These are phyloP conservation scores for Ogataea saltuana DNA, from an alignment of 805 yeast genomes.

Conservation along the genomic window DNA sequence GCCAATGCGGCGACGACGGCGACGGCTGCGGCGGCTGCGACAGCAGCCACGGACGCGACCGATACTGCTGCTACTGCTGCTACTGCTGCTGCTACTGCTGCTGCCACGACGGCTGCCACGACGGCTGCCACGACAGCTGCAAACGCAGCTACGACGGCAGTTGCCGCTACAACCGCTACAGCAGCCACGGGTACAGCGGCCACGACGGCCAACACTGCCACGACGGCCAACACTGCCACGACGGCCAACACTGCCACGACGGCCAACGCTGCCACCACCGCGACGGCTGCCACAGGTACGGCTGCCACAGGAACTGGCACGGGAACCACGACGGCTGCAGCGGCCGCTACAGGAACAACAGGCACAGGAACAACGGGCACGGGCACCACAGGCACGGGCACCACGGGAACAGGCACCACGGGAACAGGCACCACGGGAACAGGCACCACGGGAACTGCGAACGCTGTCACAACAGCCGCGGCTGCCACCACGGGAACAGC, in stretches of 20 bases:
- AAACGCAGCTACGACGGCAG: constrained; percentile 14
- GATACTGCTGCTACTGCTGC: constrained; percentile 9
- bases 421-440: constrained; percentile 10
- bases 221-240: constrained; percentile 2
- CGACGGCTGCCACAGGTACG: constrained; percentile 1
- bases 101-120: constrained; percentile 16
- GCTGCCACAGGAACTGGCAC: constrained; percentile 3
- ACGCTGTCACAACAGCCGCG: constrained; percentile 13
- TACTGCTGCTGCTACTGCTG: constrained; percentile 11
- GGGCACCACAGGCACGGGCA: not conserved
- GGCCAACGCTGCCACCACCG: constrained; percentile 7
- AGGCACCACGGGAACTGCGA: constrained; percentile 16
- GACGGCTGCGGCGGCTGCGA: not conserved
- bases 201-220: constrained; percentile 2
- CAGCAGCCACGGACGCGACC: constrained; percentile 8
- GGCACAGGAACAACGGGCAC: not conserved
- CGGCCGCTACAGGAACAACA: constrained; percentile 10
- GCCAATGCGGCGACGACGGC: constrained; percentile 7
- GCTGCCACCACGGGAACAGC: constrained; percentile 23
- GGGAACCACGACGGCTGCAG: constrained; percentile 8
- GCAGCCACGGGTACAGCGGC: constrained; percentile 8
- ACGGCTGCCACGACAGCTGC: constrained; percentile 16
- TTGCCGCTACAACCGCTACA: constrained; percentile 14
- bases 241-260: constrained; percentile 9
- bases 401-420: constrained; percentile 6